phyloP scores from a whole-genome alignment of 164 flowering plant species.

The Macadamia tetraphylla region DNA sequence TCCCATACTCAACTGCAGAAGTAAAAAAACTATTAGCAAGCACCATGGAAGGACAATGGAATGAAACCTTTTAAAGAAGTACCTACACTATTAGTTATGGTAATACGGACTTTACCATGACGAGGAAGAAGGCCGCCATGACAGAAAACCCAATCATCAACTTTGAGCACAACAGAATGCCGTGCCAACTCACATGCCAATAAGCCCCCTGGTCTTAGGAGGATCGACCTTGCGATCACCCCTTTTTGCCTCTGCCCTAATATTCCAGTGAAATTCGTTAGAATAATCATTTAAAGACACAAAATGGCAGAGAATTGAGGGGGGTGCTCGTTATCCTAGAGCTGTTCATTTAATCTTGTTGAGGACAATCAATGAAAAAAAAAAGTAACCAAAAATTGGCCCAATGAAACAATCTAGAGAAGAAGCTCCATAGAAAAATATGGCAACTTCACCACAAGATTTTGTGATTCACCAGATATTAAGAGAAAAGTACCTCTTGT shows the following conservation, averaged over 20 bases:
- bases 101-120: slow-evolving; percentile 56
- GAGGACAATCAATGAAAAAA: too few relatives aligned
- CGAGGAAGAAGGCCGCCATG: slow-evolving; percentile 98
- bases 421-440: too few relatives aligned
- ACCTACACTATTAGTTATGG: background rate
- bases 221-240: slow-evolving; percentile 70
- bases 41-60: background rate
- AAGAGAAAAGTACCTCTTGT: background rate
- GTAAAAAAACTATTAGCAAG: slow-evolving; percentile 25
- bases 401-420: too few relatives aligned
- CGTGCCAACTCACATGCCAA: slow-evolving; percentile 82
- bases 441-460: too few relatives aligned
- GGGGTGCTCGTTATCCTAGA: too few relatives aligned
- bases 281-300: slow-evolving; percentile 4
- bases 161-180: slow-evolving; percentile 77
- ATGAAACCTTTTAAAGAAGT: background rate
- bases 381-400: too few relatives aligned
- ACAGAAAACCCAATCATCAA: slow-evolving; percentile 94
- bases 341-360: too few relatives aligned
- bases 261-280: slow-evolving; percentile 26
- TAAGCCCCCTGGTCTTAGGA: slow-evolving; percentile 81
- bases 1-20: slow-evolving; percentile 73
- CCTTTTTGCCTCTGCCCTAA: slow-evolving; percentile 97
- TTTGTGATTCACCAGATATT: too few relatives aligned
- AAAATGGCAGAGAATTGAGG: background rate